Evolutionary conservation across 306 rosid genomes (phyloP), one percentile per base, ranked within the genome.

Genomic region (Cucurbita argyrosperma): DNA sequence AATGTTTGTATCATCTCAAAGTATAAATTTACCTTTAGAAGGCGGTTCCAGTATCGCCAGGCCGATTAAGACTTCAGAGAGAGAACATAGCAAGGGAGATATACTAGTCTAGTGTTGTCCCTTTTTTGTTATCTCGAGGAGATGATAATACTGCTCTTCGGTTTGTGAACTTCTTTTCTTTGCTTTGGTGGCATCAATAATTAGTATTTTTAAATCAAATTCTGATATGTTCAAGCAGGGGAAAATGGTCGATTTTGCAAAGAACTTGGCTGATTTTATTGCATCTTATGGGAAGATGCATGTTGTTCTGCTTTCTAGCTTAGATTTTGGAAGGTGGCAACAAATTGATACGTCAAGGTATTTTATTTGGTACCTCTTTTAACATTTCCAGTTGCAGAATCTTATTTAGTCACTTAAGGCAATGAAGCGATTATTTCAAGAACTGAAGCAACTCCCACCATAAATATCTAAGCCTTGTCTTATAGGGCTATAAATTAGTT

Each of bases 311-410:
- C 94, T 93, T 59, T 93, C 97, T 46, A 82, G 98, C 86, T 87
- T 93, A 80, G 98, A 93, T 69, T 93, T 90, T 79, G 90, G 94
- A 72, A 93, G 84, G 82, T 93, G 97, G 96, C 92, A 82, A 84
- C 81, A 83, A 52, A 85, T 90, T 84, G 97, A 93, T 76, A 83
- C 80, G 86, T 90, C 94, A 30, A 89, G 96, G 97, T 93, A 85
- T 74, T 23, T n/a, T 43, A 40, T 76, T 58, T 63, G 21, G 23
- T 58, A 57, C 68, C 35, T 35, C 46, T 6, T 11, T 55, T 43
- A 43, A 5, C 26, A 40, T 51, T 71, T 71, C 12, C 38, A 70
- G 60, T 26, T 19, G 10, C n/a, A 39, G 16, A 46, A 51, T 71
- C 59, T 15, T 71, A 15, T 70, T 16, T 35, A 10, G 45, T 71